These are phyloP conservation scores for Friedmanniomyces simplex DNA, from an alignment of 495 filamentous ascomycete species.

Conservation along the genomic window DNA sequence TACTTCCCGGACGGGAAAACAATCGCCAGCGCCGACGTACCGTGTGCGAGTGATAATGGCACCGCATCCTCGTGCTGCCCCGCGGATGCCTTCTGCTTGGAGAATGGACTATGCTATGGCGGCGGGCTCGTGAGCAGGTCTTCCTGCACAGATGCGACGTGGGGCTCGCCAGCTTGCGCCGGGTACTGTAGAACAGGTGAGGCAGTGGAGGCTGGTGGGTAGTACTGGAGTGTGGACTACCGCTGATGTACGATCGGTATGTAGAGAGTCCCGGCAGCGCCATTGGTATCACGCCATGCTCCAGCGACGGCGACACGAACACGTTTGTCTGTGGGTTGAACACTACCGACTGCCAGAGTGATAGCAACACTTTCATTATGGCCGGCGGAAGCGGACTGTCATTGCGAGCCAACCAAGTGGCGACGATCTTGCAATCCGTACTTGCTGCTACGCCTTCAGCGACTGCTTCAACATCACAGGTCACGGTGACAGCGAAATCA, in stretches of 20 bases:
- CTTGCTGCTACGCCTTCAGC: not conserved
- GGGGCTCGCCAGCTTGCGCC: slow-evolving; percentile 7
- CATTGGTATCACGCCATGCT: slow-evolving; percentile 9
- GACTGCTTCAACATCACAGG: not conserved
- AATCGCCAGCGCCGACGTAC: not conserved
- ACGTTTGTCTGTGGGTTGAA: slow-evolving; percentile 13
- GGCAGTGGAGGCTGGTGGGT: not conserved
- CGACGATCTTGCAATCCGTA: not conserved
- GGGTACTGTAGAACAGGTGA: slow-evolving; percentile 11
- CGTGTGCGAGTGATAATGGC: slow-evolving; percentile 3
- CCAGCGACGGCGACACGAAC: slow-evolving; percentile 2
- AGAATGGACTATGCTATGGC: slow-evolving; percentile 7
- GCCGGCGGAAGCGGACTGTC: not conserved
- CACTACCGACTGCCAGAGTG: slow-evolving; percentile 1
- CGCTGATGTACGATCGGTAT: not conserved
- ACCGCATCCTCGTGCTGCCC: slow-evolving; percentile 10
- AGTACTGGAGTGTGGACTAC: not conserved
- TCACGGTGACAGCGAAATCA: not conserved
- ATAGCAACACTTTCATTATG: slow-evolving; percentile 12
- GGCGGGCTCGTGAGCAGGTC: slow-evolving; percentile 5
- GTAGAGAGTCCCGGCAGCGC: not conserved
- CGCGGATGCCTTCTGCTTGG: slow-evolving; percentile 6
- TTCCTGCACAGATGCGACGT: slow-evolving; percentile 15
- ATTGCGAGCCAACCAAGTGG: slow-evolving; percentile 9
- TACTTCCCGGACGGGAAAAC: slow-evolving; percentile 15